Percentiles rank a stretch among this genome's conserved stretches.
Conservation (phyloP, 345 rosid genomes). For the Eucalyptus erythrocorys region DNA sequence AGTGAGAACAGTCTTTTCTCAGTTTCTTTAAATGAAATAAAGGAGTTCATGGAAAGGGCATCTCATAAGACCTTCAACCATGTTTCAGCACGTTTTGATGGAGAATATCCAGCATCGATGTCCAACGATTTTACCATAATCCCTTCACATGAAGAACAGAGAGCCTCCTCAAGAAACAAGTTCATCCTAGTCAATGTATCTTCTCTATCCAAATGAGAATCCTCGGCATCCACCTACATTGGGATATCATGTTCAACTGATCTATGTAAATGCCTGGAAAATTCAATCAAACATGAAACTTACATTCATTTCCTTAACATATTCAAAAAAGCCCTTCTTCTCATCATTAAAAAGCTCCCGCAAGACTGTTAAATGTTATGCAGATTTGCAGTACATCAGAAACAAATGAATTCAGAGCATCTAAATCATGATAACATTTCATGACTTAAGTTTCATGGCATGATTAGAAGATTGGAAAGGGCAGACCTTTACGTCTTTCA, state of each 20-base stretch:
- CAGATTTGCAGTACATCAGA: not conserved
- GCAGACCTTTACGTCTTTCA: conserved; percentile 50
- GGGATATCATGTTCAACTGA: not conserved
- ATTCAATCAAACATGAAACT: conserved; percentile 1
- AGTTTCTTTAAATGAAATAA: not conserved
- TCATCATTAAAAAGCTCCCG: conserved; percentile 50
- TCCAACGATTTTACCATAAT: conserved; percentile 75
- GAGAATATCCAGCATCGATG: conserved; percentile 58
- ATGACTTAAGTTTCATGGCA: not conserved
- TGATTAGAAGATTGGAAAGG: not conserved
- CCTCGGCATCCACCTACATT: conserved; percentile 48
- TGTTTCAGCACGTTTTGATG: conserved; percentile 73
- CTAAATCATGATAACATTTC: not conserved
- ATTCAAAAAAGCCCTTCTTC: conserved; percentile 56
- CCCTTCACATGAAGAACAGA: conserved; percentile 71
- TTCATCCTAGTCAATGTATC: conserved; percentile 29
- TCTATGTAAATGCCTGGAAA: not conserved
- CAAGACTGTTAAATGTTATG: conserved; percentile 21
- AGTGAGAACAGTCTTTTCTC: not conserved
- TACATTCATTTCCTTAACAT: conserved; percentile 64
- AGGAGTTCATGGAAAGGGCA: not conserved
- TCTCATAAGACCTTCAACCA: conserved; percentile 67
- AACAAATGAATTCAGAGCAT: not conserved
- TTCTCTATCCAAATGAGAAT: conserved; percentile 32
- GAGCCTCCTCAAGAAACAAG: conserved; percentile 62